A percentile compares a stretch with the other conserved stretches of the same genome.
Conservation (phyloP, 2,329 filamentous ascomycete genomes). For the Colletotrichum cereale region DNA sequence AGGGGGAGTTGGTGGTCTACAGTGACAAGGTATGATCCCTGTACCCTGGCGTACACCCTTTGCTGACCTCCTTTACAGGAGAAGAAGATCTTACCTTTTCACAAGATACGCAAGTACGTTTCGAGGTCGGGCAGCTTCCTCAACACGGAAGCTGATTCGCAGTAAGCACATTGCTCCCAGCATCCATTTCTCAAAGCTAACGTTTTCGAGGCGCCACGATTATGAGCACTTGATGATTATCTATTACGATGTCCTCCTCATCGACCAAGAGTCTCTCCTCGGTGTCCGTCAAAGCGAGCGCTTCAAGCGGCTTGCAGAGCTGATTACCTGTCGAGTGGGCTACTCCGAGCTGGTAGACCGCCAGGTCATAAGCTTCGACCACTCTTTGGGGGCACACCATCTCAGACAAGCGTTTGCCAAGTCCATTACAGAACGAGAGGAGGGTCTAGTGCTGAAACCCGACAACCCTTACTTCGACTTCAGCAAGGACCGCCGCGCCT, state of each 20-base stretch:
- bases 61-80: conserved; percentile 54
- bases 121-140: conserved; percentile 78
- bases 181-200: conserved; percentile 40
- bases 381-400: conserved; percentile 60
- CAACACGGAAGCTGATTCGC: conserved; percentile 76
- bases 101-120: conserved; percentile 86
- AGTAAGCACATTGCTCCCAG: conserved; percentile 57
- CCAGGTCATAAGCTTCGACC: conserved; percentile 75
- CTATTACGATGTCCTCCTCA: conserved; percentile 69
- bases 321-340: conserved; percentile 68
- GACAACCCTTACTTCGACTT: conserved; percentile 82
- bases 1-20: conserved; percentile 87
- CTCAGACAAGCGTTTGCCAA: conserved; percentile 76
- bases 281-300: conserved; percentile 68
- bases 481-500: conserved; percentile 50
- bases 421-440: conserved; percentile 74
- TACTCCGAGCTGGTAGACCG: conserved; percentile 76
- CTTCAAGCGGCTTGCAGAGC: conserved; percentile 68
- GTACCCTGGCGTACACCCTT: neutral
- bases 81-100: conserved; percentile 77
- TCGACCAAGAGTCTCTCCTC: conserved; percentile 67
- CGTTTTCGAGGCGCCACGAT: conserved; percentile 55
- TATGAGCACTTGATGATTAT: conserved; percentile 72
- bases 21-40: conserved; percentile 66
- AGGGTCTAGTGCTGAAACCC: conserved; percentile 86